Base-by-base conservation (phyloP, 805 yeast genomes). In the Pichia eremophila region DNA sequence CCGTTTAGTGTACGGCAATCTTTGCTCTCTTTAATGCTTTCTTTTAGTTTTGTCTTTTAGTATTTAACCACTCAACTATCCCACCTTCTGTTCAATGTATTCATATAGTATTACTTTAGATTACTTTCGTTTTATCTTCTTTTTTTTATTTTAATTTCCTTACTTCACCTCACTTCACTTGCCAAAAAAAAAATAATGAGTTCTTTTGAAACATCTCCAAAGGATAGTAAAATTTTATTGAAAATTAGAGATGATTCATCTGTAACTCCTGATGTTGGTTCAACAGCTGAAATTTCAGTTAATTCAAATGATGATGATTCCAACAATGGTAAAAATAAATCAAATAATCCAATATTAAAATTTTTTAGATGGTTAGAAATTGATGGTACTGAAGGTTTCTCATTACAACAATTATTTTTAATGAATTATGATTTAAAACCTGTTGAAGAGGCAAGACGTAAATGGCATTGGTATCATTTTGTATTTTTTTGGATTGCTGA, bases 401-500 rank as follows among this genome's bases (percentile, higher is more conserved):
- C 85, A 0, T 54, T 77, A 4, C 55, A 77, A 3, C 86, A 85
- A 57, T 69, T 82, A 53, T 88, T 84, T 57, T 71, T 88, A 37
- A 76, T 73, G 60, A 87, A 87, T 64, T 71, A 73, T 54, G 96
- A 88, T 67, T 72, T 88, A 57, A 76, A 78, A 54, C 95, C 95
- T 0, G 88, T 87, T 4, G 91, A 86, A 59, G 72, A 66, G 15
- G 75, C 68, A 4, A 78, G 95, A 39, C 72, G 95, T 58, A 74
- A 76, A n/a, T 88, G 96, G 96, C 68, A 77, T 29, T 85, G 95
- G 95, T 80, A 71, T 64, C 85, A 87, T 63, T 88, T 69, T 61
- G 80, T 84, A 14, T 79, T 77, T 53, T 84, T 85, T 57, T 88
- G 96, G 96, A 64, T 88, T 49, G 88, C 95, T 0, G 96, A 88